Conservation (phyloP, 2,329 filamentous ascomycete genomes). For the Didymella keratinophila region DNA sequence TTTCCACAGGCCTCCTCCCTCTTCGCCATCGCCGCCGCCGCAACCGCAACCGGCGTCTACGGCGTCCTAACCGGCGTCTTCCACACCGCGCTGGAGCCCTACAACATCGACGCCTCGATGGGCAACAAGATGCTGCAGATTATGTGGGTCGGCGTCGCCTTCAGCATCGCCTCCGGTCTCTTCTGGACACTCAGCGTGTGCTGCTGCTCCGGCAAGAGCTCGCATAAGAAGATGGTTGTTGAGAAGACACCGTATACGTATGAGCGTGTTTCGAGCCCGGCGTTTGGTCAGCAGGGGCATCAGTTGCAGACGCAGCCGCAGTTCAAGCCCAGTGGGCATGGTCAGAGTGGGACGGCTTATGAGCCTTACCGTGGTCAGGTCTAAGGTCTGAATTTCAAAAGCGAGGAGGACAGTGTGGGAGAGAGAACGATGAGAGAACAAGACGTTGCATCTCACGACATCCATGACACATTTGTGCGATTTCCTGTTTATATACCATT, state of each 20-base stretch:
- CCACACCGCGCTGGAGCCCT: constrained; percentile 71
- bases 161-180: constrained; percentile 75
- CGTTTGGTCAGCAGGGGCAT: constrained; percentile 46
- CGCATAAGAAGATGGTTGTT: constrained; percentile 56
- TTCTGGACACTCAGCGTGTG: constrained; percentile 94
- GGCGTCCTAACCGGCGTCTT: constrained; percentile 73
- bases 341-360: constrained; percentile 45
- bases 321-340: constrained; percentile 29
- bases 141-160: constrained; percentile 81
- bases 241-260: constrained; percentile 70
- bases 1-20: constrained; percentile 57
- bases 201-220: constrained; percentile 80
- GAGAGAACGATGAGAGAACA: too few relatives aligned
- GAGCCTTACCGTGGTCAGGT: constrained; percentile 49
- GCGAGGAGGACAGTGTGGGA: too few relatives aligned
- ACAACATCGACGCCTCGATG: constrained; percentile 72
- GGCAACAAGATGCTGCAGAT: constrained; percentile 74
- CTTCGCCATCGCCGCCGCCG: constrained; percentile 70
- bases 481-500: constrained; percentile 17
- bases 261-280: constrained; percentile 60
- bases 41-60: constrained; percentile 78
- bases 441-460: constrained; percentile 14
- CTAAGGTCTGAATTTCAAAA: background rate
- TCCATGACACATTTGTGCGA: constrained; percentile 15
- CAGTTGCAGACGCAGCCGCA: constrained; percentile 27